Evolutionary conservation across 169 alveolate species (phyloP).

Genomic region (Perkinsus olseni): DNA sequence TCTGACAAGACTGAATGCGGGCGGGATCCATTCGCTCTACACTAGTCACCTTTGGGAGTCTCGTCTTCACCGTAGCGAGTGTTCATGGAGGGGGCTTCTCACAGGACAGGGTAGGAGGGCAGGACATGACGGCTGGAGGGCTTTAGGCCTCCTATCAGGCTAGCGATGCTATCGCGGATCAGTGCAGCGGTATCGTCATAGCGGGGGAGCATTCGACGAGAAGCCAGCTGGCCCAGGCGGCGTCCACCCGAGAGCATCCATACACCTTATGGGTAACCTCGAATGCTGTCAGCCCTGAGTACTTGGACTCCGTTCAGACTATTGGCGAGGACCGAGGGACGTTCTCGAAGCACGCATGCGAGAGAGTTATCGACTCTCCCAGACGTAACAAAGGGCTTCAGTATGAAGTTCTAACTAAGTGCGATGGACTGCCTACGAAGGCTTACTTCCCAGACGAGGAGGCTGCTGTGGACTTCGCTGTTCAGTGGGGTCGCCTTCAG

Average conservation of each 20-base stretch:
- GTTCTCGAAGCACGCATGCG: not conserved
- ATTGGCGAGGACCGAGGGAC: not conserved
- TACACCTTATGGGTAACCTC: not conserved
- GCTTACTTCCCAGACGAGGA: not conserved
- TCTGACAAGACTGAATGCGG: not conserved
- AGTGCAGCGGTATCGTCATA: not conserved
- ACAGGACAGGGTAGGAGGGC: not conserved
- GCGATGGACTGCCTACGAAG: not conserved
- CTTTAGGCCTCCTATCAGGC: not conserved
- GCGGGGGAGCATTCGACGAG: not conserved
- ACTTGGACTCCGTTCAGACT: not conserved
- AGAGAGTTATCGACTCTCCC: not conserved
- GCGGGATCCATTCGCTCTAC: not conserved
- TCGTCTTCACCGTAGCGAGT: not conserved
- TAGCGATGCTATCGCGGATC: not conserved
- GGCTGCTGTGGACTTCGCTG: not conserved
- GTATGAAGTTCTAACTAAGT: not conserved
- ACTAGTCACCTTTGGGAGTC: not conserved
- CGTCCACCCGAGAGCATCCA: not conserved
- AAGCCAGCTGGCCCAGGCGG: not conserved
- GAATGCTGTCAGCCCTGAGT: not conserved
- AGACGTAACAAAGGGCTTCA: not conserved
- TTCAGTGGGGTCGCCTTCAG: not conserved
- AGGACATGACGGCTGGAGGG: not conserved
- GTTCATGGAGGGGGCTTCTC: not conserved